phyloP scores from a whole-genome alignment of 495 filamentous ascomycete genomes.

The Xylaria venustula region DNA sequence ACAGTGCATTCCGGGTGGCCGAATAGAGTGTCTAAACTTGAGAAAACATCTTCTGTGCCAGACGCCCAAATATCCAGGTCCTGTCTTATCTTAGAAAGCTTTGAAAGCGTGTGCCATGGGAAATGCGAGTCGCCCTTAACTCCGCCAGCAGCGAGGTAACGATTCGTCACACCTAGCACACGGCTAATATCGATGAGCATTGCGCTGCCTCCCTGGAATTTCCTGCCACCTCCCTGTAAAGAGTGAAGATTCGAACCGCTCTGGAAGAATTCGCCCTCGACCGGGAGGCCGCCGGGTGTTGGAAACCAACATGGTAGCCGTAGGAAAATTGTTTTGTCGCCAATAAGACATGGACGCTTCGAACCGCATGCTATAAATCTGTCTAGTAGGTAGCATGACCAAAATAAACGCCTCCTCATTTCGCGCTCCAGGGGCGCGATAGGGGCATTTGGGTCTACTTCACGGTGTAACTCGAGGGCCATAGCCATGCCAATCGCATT shows the following conservation, averaged over 20 bases:
- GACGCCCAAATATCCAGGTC: constrained; percentile 83
- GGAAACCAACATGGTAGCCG: constrained; percentile 69
- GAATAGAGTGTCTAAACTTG: constrained; percentile 69
- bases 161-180: constrained; percentile 78
- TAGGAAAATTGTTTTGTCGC: constrained; percentile 70
- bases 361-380: constrained; percentile 76
- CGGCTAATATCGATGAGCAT: constrained; percentile 81
- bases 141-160: constrained; percentile 78
- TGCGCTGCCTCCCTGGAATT: constrained; percentile 64
- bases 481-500: constrained; percentile 79
- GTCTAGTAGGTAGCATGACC: constrained; percentile 82
- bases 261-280: constrained; percentile 76
- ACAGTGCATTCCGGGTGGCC: constrained; percentile 74
- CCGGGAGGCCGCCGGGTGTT: constrained; percentile 50
- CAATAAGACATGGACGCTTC: constrained; percentile 70
- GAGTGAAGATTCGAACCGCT: constrained; percentile 70
- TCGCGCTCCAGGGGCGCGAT: constrained; percentile 65
- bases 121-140: constrained; percentile 88
- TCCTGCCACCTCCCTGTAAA: constrained; percentile 61
- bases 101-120: constrained; percentile 82
- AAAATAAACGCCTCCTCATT: constrained; percentile 72
- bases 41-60: constrained; percentile 75
- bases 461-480: constrained; percentile 72
- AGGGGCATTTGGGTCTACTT: constrained; percentile 58
- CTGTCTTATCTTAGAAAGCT: constrained; percentile 79